phyloP scores from a whole-genome alignment of 306 rosid species.

The Astragalus glycyphyllos region DNA sequence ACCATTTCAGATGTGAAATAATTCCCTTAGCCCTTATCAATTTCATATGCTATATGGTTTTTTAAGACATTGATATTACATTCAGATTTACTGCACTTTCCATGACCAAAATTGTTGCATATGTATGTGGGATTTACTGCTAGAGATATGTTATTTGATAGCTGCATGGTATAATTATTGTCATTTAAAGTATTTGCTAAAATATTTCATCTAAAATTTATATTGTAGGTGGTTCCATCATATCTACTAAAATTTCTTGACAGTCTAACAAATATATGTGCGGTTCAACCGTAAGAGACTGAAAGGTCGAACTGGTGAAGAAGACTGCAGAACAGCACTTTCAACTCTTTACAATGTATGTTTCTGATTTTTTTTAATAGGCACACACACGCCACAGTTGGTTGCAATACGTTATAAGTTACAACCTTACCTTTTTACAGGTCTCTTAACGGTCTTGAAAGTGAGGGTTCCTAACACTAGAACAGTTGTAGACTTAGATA shows the following conservation, averaged over 20 bases:
- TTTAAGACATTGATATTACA: constrained; percentile 3
- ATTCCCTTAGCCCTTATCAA: neutral
- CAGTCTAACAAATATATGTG: constrained; percentile 92
- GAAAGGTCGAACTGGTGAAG: constrained; percentile 97
- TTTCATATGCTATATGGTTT: constrained; percentile 6
- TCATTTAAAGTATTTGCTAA: constrained; percentile 22
- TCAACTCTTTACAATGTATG: constrained; percentile 89
- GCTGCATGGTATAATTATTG: constrained; percentile 3
- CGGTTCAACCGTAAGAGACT: constrained; percentile 98
- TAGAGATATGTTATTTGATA: constrained; percentile 1
- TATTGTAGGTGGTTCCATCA: constrained; percentile 85
- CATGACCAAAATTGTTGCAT: constrained; percentile 26
- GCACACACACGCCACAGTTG: constrained; percentile 15
- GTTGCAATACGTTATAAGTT: neutral
- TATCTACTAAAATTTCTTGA: constrained; percentile 94
- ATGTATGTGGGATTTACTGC: constrained; percentile 25
- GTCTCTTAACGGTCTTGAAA: constrained; percentile 25
- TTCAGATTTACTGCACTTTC: constrained; percentile 1
- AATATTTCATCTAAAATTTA: constrained; percentile 29
- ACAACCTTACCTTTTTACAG: constrained; percentile 24
- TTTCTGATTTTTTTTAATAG: constrained; percentile 23
- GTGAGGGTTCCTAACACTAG: constrained; percentile 11
- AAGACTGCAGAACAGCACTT: constrained; percentile 90
- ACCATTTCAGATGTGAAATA: neutral
- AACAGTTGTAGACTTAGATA: constrained; percentile 18